Conservation (phyloP, 2,329 filamentous ascomycete species). For the Metarhizium robertsii region DNA sequence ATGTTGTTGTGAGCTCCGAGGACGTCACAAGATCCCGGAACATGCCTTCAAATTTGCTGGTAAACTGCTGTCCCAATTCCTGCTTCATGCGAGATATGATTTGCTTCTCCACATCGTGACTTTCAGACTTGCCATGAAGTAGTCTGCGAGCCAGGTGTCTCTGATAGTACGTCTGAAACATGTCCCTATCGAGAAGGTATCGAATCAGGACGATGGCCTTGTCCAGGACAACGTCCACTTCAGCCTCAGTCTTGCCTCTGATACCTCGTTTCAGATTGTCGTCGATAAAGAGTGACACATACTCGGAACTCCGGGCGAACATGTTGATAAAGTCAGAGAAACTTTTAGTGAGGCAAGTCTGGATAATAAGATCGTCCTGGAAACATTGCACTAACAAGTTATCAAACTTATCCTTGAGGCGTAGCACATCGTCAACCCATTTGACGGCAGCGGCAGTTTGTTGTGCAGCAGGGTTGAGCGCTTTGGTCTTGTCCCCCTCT, state of each 20-base stretch:
- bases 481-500: conserved; percentile 26
- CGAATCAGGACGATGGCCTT: conserved; percentile 83
- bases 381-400: conserved; percentile 67
- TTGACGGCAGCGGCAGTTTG: conserved; percentile 81
- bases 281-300: conserved; percentile 92
- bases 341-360: conserved; percentile 75
- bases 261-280: conserved; percentile 92
- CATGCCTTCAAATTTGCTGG: conserved; percentile 89
- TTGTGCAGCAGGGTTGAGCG: conserved; percentile 50
- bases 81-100: conserved; percentile 97
- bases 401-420: conserved; percentile 85
- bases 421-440: conserved; percentile 89
- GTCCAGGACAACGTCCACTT: conserved; percentile 76
- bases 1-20: conserved; percentile 68
- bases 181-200: conserved; percentile 84
- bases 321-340: conserved; percentile 90
- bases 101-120: conserved; percentile 84
- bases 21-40: conserved; percentile 93
- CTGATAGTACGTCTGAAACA: conserved; percentile 97
- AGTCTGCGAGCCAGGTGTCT: conserved; percentile 86
- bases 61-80: conserved; percentile 91
- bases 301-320: conserved; percentile 80
- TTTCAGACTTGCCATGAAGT: conserved; percentile 81
- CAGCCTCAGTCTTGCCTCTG: conserved; percentile 82
- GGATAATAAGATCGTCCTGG: conserved; percentile 62